These are phyloP conservation scores for Cucumis cinereus DNA, from an alignment of 306 rosid species.

Conservation along the genomic window DNA sequence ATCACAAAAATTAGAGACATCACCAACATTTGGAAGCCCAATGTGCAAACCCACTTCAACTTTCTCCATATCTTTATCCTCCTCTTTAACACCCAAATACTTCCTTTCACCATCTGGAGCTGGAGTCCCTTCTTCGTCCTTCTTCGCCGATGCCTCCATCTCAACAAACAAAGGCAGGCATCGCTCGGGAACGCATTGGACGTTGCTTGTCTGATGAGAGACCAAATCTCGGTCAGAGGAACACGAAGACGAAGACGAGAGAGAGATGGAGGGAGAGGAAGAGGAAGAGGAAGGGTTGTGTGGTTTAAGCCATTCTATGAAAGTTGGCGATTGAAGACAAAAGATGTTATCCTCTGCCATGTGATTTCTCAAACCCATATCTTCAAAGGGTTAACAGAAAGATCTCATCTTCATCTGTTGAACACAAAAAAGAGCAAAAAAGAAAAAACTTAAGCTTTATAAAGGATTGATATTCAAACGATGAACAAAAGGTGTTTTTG, in stretches of 20 bases:
- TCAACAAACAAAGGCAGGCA: slow-evolving; percentile 51
- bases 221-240: slow-evolving; percentile 13
- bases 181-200: slow-evolving; percentile 18
- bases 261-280: slow-evolving; percentile 10
- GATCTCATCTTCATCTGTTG: background rate
- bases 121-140: slow-evolving; percentile 17
- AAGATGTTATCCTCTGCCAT: slow-evolving; percentile 26
- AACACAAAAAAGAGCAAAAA: background rate
- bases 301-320: slow-evolving; percentile 95
- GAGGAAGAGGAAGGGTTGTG: slow-evolving; percentile 19
- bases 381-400: slow-evolving; percentile 30
- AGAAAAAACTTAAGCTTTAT: background rate
- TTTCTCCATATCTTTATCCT: slow-evolving; percentile 40
- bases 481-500: background rate
- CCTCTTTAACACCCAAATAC: slow-evolving; percentile 10
- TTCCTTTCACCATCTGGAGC: slow-evolving; percentile 7
- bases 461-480: slow-evolving; percentile 26
- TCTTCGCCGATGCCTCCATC: slow-evolving; percentile 13
- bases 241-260: slow-evolving; percentile 18
- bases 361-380: slow-evolving; percentile 55
- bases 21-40: slow-evolving; percentile 47
- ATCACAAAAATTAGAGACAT: background rate
- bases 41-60: slow-evolving; percentile 66
- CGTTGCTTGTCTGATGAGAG: slow-evolving; percentile 6
- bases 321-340: slow-evolving; percentile 57